A percentile compares a stretch with the other conserved stretches of the same genome.
Evolutionary conservation across 192 early-diverging fungal genomes (phyloP).

Genomic region (Linderina pennispora): DNA sequence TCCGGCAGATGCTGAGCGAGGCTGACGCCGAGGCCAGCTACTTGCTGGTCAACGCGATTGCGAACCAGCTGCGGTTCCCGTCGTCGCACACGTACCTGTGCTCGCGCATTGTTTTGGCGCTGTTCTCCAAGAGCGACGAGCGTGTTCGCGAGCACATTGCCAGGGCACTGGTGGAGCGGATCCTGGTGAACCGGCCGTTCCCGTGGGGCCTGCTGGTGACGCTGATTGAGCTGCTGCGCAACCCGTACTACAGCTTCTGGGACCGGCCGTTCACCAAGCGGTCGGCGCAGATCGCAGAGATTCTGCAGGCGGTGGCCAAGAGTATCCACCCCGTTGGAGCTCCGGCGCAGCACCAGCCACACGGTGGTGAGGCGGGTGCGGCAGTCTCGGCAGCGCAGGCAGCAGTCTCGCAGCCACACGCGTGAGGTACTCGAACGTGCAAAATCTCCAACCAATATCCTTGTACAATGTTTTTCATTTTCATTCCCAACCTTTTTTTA

Average conservation of each 20-base stretch:
- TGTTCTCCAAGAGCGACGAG: slow-evolving; percentile 70
- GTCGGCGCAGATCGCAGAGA: slow-evolving; percentile 47
- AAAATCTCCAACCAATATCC: no score
- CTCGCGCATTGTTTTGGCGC: slow-evolving; percentile 77
- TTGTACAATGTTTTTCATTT: neutral
- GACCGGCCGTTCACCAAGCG: slow-evolving; percentile 50
- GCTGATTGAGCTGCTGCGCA: slow-evolving; percentile 95
- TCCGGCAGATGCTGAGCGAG: slow-evolving; percentile 67
- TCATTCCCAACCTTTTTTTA: no score
- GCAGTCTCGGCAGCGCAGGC: no score
- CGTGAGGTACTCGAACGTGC: no score
- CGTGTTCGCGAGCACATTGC: slow-evolving; percentile 92
- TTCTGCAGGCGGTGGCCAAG: slow-evolving; percentile 46
- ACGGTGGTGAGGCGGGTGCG: no score
- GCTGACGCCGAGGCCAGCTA: slow-evolving; percentile 69
- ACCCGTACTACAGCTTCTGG: slow-evolving; percentile 78
- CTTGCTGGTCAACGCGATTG: slow-evolving; percentile 81
- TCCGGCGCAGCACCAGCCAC: slow-evolving; percentile 5
- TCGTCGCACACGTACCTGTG: slow-evolving; percentile 96
- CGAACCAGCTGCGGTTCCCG: slow-evolving; percentile 96
- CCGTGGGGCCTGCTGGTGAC: slow-evolving; percentile 97
- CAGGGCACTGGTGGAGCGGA: slow-evolving; percentile 86
- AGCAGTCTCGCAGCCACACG: slow-evolving; percentile 9
- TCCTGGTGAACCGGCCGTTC: slow-evolving; percentile 94
- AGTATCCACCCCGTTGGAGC: slow-evolving; percentile 32